phyloP scores from a whole-genome alignment of 257 asterid species.

The Solanum pinnatisectum region DNA sequence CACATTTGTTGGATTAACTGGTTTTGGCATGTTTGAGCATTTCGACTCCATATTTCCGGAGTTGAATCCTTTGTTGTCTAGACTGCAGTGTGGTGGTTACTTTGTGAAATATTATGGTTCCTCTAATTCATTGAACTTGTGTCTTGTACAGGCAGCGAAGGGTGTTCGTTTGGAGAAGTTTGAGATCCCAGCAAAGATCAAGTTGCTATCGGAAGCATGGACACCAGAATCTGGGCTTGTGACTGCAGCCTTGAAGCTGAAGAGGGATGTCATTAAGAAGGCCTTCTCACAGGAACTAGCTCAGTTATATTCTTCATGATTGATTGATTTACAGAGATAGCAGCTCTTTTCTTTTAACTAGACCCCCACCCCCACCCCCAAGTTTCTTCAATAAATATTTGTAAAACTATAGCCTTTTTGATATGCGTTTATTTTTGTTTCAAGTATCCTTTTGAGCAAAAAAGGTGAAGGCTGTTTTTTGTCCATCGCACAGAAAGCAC shows the following conservation, averaged over 20 bases:
- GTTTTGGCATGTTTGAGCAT: neutral
- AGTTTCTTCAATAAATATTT: neutral
- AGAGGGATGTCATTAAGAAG: slow-evolving; percentile 58
- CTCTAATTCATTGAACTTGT: neutral
- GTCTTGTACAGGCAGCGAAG: slow-evolving; percentile 28
- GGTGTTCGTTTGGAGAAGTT: slow-evolving; percentile 34
- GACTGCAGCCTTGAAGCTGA: slow-evolving; percentile 44
- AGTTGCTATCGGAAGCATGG: slow-evolving; percentile 38
- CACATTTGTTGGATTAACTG: neutral
- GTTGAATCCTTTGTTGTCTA: neutral
- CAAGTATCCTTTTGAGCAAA: neutral
- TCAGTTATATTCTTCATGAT: slow-evolving; percentile 49
- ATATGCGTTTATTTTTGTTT: neutral
- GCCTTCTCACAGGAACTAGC: slow-evolving; percentile 61
- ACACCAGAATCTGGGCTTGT: slow-evolving; percentile 48
- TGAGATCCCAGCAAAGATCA: slow-evolving; percentile 40
- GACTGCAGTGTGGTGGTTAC: neutral
- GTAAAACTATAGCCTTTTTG: neutral
- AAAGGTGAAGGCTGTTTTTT: neutral
- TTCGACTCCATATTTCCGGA: neutral
- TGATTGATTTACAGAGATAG: slow-evolving; percentile 1
- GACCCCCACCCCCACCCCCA: neutral
- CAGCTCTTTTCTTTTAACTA: neutral
- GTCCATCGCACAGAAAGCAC: neutral
- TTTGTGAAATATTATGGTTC: neutral